Evolutionary conservation across 2,329 filamentous ascomycete genomes (phyloP).

Genomic region (Aspergillus sp.): DNA sequence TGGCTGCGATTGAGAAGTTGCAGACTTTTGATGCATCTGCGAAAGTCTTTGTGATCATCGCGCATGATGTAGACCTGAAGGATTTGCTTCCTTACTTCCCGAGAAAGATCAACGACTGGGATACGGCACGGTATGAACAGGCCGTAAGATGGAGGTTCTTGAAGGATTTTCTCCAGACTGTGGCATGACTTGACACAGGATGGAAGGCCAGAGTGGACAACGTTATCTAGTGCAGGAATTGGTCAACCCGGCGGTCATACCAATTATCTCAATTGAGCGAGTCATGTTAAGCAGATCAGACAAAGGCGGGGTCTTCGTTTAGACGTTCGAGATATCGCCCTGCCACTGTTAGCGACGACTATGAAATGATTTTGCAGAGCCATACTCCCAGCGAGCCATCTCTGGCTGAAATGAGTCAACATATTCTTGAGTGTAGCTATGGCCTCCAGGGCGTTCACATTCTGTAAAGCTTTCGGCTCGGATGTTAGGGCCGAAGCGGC

Average conservation of each 20-base stretch:
- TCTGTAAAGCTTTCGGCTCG: background rate
- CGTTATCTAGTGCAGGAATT: too few relatives aligned
- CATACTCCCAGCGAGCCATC: background rate
- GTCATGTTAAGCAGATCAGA: background rate
- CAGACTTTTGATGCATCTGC: background rate
- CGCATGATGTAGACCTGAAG: background rate
- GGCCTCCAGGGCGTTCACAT: background rate
- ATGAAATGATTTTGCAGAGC: background rate
- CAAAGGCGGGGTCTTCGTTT: background rate
- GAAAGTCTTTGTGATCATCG: constrained; percentile 5
- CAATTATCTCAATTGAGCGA: background rate
- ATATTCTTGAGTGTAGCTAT: background rate
- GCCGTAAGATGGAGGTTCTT: background rate
- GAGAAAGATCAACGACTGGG: constrained; percentile 1
- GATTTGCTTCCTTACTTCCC: constrained; percentile 2
- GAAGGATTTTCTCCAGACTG: constrained; percentile 4
- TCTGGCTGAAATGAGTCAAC: background rate
- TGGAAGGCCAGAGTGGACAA: background rate
- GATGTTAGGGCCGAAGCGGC: background rate
- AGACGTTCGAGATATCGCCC: background rate
- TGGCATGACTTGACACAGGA: background rate
- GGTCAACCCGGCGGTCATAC: background rate
- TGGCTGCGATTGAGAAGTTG: background rate
- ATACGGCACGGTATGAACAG: background rate
- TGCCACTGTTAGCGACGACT: background rate